Conservation (phyloP, 805 yeast species). For the Kazachstania taianensis region DNA sequence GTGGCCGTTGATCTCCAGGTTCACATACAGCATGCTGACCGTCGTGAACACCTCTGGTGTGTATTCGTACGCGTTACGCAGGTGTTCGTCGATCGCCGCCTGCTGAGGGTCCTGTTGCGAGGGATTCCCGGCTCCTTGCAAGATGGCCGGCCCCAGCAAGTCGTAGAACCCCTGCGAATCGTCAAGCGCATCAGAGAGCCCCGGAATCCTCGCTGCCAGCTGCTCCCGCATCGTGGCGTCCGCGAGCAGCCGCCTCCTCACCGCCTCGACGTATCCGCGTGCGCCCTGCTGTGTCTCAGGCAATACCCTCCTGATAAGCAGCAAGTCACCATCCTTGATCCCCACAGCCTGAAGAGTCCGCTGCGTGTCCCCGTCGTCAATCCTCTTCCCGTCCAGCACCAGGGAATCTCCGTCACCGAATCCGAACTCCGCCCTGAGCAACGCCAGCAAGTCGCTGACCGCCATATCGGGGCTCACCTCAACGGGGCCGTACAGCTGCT, state of each 20-base stretch:
- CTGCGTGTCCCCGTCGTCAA: slow-evolving; percentile 26
- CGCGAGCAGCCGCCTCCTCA: slow-evolving; percentile 39
- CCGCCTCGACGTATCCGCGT: slow-evolving; percentile 31
- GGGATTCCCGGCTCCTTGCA: slow-evolving; percentile 22
- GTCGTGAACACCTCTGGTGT: slow-evolving; percentile 83
- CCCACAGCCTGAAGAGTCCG: slow-evolving; percentile 38
- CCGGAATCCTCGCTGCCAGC: slow-evolving; percentile 36
- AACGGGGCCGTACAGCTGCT: slow-evolving; percentile 36
- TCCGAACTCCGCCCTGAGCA: slow-evolving; percentile 59
- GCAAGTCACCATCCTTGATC: slow-evolving; percentile 48
- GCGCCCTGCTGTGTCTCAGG: slow-evolving; percentile 11
- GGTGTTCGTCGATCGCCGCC: slow-evolving; percentile 68
- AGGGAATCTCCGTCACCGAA: too few relatives aligned
- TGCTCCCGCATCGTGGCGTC: slow-evolving; percentile 34
- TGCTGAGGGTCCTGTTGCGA: slow-evolving; percentile 30
- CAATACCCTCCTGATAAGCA: slow-evolving; percentile 31
- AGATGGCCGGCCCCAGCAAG: slow-evolving; percentile 29
- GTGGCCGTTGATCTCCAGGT: slow-evolving; percentile 66
- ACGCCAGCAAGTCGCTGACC: slow-evolving; percentile 60
- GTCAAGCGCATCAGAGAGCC: slow-evolving; percentile 35
- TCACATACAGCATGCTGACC: slow-evolving; percentile 76
- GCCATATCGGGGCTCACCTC: slow-evolving; percentile 61
- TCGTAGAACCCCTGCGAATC: slow-evolving; percentile 41
- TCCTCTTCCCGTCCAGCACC: slow-evolving; percentile 34
- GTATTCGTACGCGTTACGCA: slow-evolving; percentile 69